phyloP scores from a whole-genome alignment of 148 eudicot species.

The Silene uniflora region DNA sequence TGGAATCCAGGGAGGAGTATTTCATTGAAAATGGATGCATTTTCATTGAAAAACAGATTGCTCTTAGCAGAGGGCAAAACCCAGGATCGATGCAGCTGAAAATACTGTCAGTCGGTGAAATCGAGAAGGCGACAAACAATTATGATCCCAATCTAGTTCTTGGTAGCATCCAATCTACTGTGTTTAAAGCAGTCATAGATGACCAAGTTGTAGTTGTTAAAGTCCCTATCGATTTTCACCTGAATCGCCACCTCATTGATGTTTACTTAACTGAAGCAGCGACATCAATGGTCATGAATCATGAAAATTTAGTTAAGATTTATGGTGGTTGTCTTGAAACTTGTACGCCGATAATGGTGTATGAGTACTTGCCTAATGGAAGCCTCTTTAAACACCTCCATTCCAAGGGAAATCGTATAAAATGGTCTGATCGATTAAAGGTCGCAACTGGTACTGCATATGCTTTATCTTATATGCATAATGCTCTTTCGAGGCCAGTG shows the following conservation, averaged over 20 bases:
- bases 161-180: constrained; percentile 5
- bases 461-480: no score
- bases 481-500: no score
- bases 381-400: constrained; percentile 23
- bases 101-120: no score
- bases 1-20: no score
- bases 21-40: no score
- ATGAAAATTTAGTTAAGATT: constrained; percentile 26
- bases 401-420: constrained; percentile 35
- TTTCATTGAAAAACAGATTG: no score
- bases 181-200: not conserved
- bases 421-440: no score
- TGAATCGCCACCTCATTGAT: not conserved
- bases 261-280: constrained; percentile 30
- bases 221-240: not conserved
- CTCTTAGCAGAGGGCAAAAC: no score
- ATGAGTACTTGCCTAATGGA: constrained; percentile 26
- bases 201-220: constrained; percentile 20
- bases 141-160: constrained; percentile 16
- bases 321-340: no score
- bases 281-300: constrained; percentile 23
- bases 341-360: constrained; percentile 25
- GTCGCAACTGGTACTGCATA: no score
- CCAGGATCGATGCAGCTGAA: no score
- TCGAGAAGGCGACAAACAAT: no score